Percentiles rank a stretch among this genome's conserved stretches.
Evolutionary conservation across 2,329 filamentous ascomycete species (phyloP).

Genomic region (Ceratocystis lukuohia): DNA sequence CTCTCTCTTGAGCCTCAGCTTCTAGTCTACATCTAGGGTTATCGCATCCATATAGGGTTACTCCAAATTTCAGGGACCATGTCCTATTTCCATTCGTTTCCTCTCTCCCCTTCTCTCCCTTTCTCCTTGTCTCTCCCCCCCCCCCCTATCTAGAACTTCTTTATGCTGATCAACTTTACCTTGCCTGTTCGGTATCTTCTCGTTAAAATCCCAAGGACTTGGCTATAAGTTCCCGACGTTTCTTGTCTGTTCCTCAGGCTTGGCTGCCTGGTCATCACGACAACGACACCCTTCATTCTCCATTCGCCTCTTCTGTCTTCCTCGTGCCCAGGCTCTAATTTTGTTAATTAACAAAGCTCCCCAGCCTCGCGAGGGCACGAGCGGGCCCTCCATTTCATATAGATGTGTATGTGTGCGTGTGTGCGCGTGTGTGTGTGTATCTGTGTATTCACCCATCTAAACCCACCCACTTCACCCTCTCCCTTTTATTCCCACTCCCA

Average conservation of each 20-base stretch:
- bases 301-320: too few relatives aligned
- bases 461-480: not conserved
- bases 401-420: not conserved
- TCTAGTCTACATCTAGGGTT: too few relatives aligned
- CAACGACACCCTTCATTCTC: too few relatives aligned
- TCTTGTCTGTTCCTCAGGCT: not conserved
- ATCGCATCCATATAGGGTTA: too few relatives aligned
- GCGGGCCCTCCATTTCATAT: too few relatives aligned
- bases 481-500: not conserved
- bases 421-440: too few relatives aligned
- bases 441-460: not conserved
- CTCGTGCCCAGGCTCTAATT: not conserved
- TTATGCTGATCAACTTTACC: not conserved
- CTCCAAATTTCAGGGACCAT: too few relatives aligned
- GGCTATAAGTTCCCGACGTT: not conserved
- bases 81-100: too few relatives aligned
- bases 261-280: too few relatives aligned
- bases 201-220: conserved; percentile 2
- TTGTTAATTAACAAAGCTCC: not conserved
- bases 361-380: too few relatives aligned
- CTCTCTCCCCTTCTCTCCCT: not conserved
- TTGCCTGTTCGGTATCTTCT: not conserved
- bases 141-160: not conserved
- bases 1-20: too few relatives aligned
- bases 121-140: not conserved